Base-by-base conservation (phyloP, 2,329 filamentous ascomycete genomes). In the Phaeosphaeriaceae sp. region DNA sequence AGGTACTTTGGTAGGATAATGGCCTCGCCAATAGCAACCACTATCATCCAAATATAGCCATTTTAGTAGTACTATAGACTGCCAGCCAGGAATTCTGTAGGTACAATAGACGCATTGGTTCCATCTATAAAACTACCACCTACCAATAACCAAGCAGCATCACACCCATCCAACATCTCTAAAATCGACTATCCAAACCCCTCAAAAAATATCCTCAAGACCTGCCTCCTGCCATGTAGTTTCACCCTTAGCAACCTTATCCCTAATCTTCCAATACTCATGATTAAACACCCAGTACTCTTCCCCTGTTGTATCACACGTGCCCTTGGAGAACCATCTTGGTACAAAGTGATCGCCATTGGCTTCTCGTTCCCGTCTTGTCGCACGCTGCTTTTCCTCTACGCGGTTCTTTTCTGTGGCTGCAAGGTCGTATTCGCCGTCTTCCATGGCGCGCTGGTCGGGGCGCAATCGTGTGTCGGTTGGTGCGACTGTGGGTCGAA, bases 391-490 rank as follows among this genome's bases (percentile, higher is more conserved):
- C 57, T 87, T 92, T 77, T 97, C 89, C 74, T 99, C 94, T 0
- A 99, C 84, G 1, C 94, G 83, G 67, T 93, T 94, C 83, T 99
- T 99, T 79, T 99, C 94, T 4, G 83, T 84, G 0, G 93, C 94
- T 1, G 94, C 94, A 51, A 94, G 81, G 66, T 97, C 93, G 68
- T 99, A 99, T 74, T 92, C 85, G n/a, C 93, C 94, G 54, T 97
- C 92, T 72, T 99, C 94, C 94, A 99, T 99, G 2, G 94, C 94
- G 9, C 94, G 83, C 77, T 99, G 94, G 73, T 99, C 94, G 0
- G 94, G 93, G 23, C 94, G 83, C 26, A 96, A 79, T n/a, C 94
- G 83, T 1, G 93, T 96, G 72, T 99, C 94, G 0, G 94, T 99
- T 0, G 94, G 94, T 30, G 94, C 89, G 13, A 99, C 77, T 76